Conservation (phyloP, 768 basidiomycete genomes). For the Dacryopinax spathularia region DNA sequence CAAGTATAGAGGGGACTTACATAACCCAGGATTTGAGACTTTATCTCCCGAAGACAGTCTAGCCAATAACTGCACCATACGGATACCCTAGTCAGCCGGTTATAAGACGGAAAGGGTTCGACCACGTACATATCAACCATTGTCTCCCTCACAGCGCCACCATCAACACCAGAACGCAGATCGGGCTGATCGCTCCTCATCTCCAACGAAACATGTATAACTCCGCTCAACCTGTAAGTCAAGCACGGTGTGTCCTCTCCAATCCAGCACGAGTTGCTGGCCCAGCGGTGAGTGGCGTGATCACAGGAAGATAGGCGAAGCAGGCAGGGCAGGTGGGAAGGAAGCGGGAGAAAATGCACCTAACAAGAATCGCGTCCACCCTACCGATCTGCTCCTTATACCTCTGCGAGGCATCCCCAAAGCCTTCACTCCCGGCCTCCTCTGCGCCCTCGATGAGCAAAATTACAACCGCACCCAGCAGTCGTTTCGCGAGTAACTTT, state of each 20-base stretch:
- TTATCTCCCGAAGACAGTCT: conserved; percentile 45
- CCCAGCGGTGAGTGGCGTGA: neutral
- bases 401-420: conserved; percentile 55
- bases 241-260: conserved; percentile 83
- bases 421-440: conserved; percentile 83
- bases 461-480: conserved; percentile 73
- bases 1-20: conserved; percentile 38
- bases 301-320: neutral
- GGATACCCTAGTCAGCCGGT: neutral
- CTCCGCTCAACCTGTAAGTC: conserved; percentile 88
- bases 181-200: conserved; percentile 63
- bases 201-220: conserved; percentile 75
- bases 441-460: conserved; percentile 94
- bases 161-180: conserved; percentile 86
- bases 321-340: neutral
- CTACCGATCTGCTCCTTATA: conserved; percentile 73
- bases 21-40: conserved; percentile 68
- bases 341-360: conserved; percentile 33
- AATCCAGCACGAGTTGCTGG: conserved; percentile 93
- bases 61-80: conserved; percentile 66
- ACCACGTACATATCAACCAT: conserved; percentile 74
- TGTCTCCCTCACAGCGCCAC: conserved; percentile 75
- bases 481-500: conserved; percentile 52
- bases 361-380: conserved; percentile 80
- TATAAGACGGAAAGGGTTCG: neutral